Percentiles rank a stretch among this genome's conserved stretches.
Conservation (phyloP, 2,329 filamentous ascomycete species). For the Cladosporium sp. region DNA sequence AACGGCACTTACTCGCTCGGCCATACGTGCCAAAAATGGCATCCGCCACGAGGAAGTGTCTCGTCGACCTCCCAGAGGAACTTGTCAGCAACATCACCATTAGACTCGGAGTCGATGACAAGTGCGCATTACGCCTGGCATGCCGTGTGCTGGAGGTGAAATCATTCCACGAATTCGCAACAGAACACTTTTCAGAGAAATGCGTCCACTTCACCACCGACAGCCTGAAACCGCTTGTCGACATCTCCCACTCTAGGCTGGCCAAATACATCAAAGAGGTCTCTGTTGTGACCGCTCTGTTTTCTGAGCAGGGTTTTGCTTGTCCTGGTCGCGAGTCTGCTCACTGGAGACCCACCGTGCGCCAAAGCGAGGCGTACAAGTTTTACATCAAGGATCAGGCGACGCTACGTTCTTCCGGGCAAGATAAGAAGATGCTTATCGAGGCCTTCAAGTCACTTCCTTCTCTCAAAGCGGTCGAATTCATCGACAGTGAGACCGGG, state of each 20-base stretch:
- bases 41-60: not conserved
- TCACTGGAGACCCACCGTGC: slow-evolving; percentile 18
- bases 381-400: slow-evolving; percentile 24
- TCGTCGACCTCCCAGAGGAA: slow-evolving; percentile 27
- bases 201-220: slow-evolving; percentile 24
- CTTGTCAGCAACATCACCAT: slow-evolving; percentile 24
- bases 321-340: slow-evolving; percentile 17
- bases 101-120: slow-evolving; percentile 25
- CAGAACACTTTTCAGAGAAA: slow-evolving; percentile 23
- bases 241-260: slow-evolving; percentile 24
- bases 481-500: slow-evolving; percentile 10
- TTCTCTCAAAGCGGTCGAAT: slow-evolving; percentile 15
- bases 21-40: too few species aligned
- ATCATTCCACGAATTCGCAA: slow-evolving; percentile 26
- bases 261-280: slow-evolving; percentile 21
- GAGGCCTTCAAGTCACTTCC: slow-evolving; percentile 23
- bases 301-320: slow-evolving; percentile 17
- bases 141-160: slow-evolving; percentile 24
- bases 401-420: slow-evolving; percentile 17
- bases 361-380: slow-evolving; percentile 24
- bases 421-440: slow-evolving; percentile 19
- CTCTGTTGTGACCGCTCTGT: slow-evolving; percentile 21
- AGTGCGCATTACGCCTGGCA: slow-evolving; percentile 22
- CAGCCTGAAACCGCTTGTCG: slow-evolving; percentile 22
- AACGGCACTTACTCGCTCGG: too few species aligned